phyloP scores from a whole-genome alignment of 2,329 filamentous ascomycete species.

The Beauveria scarabaeidicola region DNA sequence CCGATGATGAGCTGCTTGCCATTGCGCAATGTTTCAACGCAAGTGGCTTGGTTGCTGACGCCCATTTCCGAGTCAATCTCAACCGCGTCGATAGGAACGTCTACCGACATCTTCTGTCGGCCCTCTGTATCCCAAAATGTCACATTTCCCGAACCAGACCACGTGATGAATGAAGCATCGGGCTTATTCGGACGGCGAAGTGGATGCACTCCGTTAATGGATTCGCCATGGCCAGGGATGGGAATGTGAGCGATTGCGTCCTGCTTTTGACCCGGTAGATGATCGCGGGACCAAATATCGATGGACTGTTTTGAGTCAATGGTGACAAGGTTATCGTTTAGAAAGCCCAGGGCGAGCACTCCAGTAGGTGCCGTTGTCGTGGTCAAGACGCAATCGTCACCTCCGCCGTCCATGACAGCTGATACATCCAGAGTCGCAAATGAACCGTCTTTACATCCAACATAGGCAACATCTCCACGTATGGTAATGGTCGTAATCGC shows the following conservation, averaged over 20 bases:
- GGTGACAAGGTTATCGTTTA: slow-evolving; percentile 59
- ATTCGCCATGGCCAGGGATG: slow-evolving; percentile 54
- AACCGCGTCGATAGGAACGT: slow-evolving; percentile 60
- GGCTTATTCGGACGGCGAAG: slow-evolving; percentile 52
- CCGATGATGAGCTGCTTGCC: slow-evolving; percentile 68
- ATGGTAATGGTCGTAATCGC: slow-evolving; percentile 58
- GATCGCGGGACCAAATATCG: slow-evolving; percentile 50
- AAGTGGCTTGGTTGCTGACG: slow-evolving; percentile 48
- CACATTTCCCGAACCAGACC: slow-evolving; percentile 73
- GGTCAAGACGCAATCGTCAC: slow-evolving; percentile 29
- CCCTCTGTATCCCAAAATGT: slow-evolving; percentile 77
- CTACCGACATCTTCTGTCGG: slow-evolving; percentile 52
- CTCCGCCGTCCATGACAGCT: slow-evolving; percentile 35
- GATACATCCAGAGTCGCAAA: slow-evolving; percentile 46
- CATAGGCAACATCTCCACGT: slow-evolving; percentile 49
- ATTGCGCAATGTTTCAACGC: slow-evolving; percentile 50
- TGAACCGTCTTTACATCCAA: slow-evolving; percentile 60
- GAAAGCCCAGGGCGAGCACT: slow-evolving; percentile 60
- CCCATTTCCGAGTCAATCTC: slow-evolving; percentile 42
- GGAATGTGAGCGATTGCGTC: slow-evolving; percentile 38
- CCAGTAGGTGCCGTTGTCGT: slow-evolving; percentile 31
- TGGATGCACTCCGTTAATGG: slow-evolving; percentile 64
- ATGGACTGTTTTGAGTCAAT: slow-evolving; percentile 71
- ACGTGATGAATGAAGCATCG: slow-evolving; percentile 74
- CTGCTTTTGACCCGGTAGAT: slow-evolving; percentile 31